These are phyloP conservation scores for Cercospora zeina DNA, from an alignment of 2,329 filamentous ascomycete species.

Conservation along the genomic window DNA sequence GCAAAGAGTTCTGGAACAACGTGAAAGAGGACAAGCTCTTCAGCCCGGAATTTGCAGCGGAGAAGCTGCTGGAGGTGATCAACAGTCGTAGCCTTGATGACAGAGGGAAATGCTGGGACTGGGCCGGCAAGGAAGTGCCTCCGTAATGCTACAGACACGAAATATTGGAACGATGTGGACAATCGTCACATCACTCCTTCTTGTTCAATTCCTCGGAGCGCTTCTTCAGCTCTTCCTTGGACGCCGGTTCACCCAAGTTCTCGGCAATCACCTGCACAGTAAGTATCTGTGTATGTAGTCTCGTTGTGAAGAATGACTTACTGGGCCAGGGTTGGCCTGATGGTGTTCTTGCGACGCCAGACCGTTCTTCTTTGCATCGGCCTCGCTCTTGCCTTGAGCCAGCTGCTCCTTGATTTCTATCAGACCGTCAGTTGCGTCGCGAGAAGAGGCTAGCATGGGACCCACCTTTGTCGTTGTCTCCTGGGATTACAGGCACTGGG, in stretches of 20 bases:
- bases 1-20: constrained; percentile 68
- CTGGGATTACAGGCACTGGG: constrained; percentile 28
- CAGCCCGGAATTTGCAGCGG: constrained; percentile 64
- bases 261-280: constrained; percentile 40
- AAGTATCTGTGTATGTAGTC: not conserved
- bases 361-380: constrained; percentile 24
- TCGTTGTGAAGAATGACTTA: constrained; percentile 20
- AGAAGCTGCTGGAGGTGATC: constrained; percentile 63
- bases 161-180: not conserved
- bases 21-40: constrained; percentile 66
- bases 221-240: constrained; percentile 54
- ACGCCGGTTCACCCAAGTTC: constrained; percentile 48
- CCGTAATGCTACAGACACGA: constrained; percentile 46
- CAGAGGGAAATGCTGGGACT: constrained; percentile 68
- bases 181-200: constrained; percentile 31
- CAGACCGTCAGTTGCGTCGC: not conserved
- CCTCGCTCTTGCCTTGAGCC: constrained; percentile 24
- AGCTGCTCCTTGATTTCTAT: constrained; percentile 30
- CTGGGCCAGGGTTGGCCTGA: constrained; percentile 49
- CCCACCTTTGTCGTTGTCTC: constrained; percentile 29
- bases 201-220: constrained; percentile 54
- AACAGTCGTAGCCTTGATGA: constrained; percentile 50
- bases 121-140: constrained; percentile 63
- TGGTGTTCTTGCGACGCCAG: constrained; percentile 44
- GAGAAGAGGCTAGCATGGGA: not conserved